Base-by-base conservation (phyloP, 2,329 filamentous ascomycete genomes). In the Apiospora saccharicola region DNA sequence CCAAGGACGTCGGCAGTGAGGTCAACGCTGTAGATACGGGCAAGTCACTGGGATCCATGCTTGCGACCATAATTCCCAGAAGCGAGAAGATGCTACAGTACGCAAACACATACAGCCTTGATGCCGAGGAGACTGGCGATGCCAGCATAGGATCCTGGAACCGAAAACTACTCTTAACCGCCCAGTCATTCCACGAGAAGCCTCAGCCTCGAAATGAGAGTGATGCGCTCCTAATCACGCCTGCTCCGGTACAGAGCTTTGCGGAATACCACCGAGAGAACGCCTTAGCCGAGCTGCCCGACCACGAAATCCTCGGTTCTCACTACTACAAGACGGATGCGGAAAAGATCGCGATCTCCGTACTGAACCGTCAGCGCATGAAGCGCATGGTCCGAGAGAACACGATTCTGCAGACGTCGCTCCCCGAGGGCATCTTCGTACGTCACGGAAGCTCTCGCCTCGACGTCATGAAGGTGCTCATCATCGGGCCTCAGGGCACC, bases 371-470 rank as follows among this genome's bases (percentile, higher is more conserved):
- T 4, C 84, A 84, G 46, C 84, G 87, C 3, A 87, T 88, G 83
- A 86, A 84, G 74, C 80, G 83, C 37, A 76, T 89, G 7, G 80
- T 86, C 34, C 82, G 78, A 6, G 86, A 89, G 71, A 75, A 88
- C 12, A 82, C 84, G 1, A 83, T 79, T 0, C 78, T 90, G 51
- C 80, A 81, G 24, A 84, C 84, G 0, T 82, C 83, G 4, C 80
- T 89, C 0, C 87, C 87, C 0, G 82, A 84, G 12, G 87, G 87
- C 3, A 87, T 89, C 30, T 89, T 84, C 72, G 82, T 89, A 26
- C 82, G 83, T 12, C 82, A 87, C 71, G 84, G 82, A 19, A 77
- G 80, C 14, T 82, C 82, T 12, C 81, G 86, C 0, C 81, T 85
- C 0, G 87, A 89, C 74, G 73, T 86, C n/a, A 83, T 89, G 78